Conservation (phyloP, 2,329 filamentous ascomycete genomes). For the Ceratocystis papillata region DNA sequence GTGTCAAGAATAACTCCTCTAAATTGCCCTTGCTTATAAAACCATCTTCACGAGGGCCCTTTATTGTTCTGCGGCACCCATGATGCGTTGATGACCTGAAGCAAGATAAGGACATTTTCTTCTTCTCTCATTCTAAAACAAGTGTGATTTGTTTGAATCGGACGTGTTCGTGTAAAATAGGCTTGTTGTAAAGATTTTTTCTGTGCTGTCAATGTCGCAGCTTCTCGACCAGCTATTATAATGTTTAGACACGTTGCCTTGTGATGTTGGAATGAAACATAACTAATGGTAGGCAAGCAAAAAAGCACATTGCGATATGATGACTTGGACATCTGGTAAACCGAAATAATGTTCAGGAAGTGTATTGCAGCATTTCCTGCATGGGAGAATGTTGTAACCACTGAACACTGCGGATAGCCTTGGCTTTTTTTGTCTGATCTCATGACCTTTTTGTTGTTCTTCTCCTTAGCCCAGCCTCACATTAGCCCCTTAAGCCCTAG, state of each 20-base stretch:
- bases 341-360: slow-evolving; percentile 21
- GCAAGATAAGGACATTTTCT: slow-evolving; percentile 45
- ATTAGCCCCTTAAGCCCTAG: neutral
- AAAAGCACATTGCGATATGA: slow-evolving; percentile 13
- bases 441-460: neutral
- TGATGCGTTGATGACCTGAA: slow-evolving; percentile 60
- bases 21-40: slow-evolving; percentile 49
- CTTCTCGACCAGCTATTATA: too few species aligned
- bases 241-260: too few species aligned
- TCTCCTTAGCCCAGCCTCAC: neutral
- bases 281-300: neutral
- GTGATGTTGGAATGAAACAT: neutral
- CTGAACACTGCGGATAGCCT: slow-evolving; percentile 22
- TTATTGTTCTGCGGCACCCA: slow-evolving; percentile 43
- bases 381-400: slow-evolving; percentile 10
- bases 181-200: too few species aligned
- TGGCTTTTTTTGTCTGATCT: slow-evolving; percentile 19
- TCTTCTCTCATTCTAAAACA: neutral
- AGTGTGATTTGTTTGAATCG: too few species aligned
- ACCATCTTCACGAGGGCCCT: slow-evolving; percentile 57
- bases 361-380: neutral
- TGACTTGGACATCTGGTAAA: slow-evolving; percentile 25
- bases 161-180: too few species aligned
- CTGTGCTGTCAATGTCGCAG: too few species aligned
- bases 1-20: slow-evolving; percentile 46